Conservation (phyloP, 163 green algal genomes). For the Scenedesmus sp. region DNA sequence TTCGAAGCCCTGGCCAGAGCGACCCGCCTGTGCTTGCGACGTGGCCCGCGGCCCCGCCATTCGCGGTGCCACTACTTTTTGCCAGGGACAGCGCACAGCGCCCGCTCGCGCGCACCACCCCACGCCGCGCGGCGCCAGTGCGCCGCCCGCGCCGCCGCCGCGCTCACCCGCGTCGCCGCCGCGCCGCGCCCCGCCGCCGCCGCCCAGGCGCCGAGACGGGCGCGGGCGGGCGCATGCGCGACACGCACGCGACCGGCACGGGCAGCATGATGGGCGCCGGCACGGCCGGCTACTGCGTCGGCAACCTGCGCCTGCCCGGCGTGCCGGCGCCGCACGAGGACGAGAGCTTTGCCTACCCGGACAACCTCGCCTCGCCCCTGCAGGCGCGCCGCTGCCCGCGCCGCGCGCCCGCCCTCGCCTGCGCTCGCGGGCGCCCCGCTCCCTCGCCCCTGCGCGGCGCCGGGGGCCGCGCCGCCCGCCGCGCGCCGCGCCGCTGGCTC, state of each 20-base stretch:
- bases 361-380: constrained; percentile 90
- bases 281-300: constrained; percentile 96
- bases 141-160: no score
- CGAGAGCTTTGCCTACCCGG: constrained; percentile 74
- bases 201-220: constrained; percentile 90
- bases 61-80: constrained; percentile 39
- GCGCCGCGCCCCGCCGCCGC: not conserved
- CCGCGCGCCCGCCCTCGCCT: no score
- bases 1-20: constrained; percentile 41
- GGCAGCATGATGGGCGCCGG: constrained; percentile 95
- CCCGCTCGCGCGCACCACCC: no score
- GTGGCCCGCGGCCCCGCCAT: constrained; percentile 28
- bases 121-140: no score
- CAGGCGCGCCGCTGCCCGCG: no score
- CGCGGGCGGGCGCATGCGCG: constrained; percentile 94
- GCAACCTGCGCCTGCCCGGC: constrained; percentile 85
- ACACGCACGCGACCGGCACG: constrained; percentile 98
- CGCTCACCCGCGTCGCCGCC: not conserved
- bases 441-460: no score
- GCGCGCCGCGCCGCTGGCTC: no score
- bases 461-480: no score
- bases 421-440: no score
- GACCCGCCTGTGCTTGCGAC: constrained; percentile 44
- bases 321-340: constrained; percentile 38
- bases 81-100: constrained; percentile 35